A percentile compares a stretch with the other conserved stretches of the same genome.
Evolutionary conservation across 352 stramenopile species (phyloP).

Genomic region (Pythium graminicola): DNA sequence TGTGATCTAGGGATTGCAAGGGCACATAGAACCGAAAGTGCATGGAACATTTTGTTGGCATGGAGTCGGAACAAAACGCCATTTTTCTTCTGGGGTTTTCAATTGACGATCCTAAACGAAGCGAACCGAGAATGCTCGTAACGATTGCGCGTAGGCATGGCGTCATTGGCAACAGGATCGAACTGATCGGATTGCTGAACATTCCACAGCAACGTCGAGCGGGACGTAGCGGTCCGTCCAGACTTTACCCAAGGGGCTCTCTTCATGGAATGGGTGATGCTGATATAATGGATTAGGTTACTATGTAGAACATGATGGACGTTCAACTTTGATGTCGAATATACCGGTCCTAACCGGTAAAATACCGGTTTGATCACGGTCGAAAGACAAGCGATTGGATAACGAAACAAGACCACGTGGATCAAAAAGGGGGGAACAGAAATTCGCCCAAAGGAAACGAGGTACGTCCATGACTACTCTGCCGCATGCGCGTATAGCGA

Average conservation of each 20-base stretch:
- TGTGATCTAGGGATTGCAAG: too few species aligned
- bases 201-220: too few species aligned
- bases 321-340: not conserved
- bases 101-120: not conserved
- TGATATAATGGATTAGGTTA: conserved; percentile 1
- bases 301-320: not conserved
- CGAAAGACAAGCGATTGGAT: not conserved
- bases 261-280: too few species aligned
- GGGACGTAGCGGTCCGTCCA: too few species aligned
- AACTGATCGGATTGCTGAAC: too few species aligned
- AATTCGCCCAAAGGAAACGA: conserved; percentile 9
- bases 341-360: not conserved
- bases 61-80: not conserved
- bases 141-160: too few species aligned
- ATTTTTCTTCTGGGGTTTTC: not conserved
- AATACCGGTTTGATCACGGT: not conserved
- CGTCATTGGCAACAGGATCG: not conserved
- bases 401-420: conserved; percentile 11
- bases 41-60: too few species aligned
- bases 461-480: not conserved
- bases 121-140: not conserved
- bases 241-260: too few species aligned
- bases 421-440: not conserved
- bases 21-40: too few species aligned
- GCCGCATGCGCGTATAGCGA: not conserved